Percentiles rank a stretch among this genome's conserved stretches.
These are phyloP conservation scores for Apophysomyces sp. DNA, from an alignment of 371 early-diverging fungal genomes.

Conservation along the genomic window DNA sequence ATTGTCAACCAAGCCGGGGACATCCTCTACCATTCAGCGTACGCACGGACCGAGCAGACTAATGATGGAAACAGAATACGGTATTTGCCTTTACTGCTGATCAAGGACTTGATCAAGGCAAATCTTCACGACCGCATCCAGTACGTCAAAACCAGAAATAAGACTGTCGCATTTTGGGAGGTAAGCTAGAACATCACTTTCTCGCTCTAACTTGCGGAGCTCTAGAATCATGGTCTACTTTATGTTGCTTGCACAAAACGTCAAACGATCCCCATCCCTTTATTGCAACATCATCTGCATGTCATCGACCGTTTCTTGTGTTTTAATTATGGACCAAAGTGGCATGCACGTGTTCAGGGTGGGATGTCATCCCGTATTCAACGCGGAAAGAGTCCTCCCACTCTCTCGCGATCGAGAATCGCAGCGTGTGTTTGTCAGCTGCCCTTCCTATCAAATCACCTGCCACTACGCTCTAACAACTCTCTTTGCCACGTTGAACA, in stretches of 20 bases:
- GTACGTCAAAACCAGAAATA: slow-evolving; percentile 30
- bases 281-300: slow-evolving; percentile 37
- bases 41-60: slow-evolving; percentile 1
- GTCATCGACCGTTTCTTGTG: slow-evolving; percentile 35
- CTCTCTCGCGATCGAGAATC: slow-evolving; percentile 14
- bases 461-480: slow-evolving; percentile 19
- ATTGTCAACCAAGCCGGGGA: slow-evolving; percentile 42
- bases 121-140: slow-evolving; percentile 39
- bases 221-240: slow-evolving; percentile 27
- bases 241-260: slow-evolving; percentile 35
- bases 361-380: slow-evolving; percentile 4
- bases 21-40: slow-evolving; percentile 34
- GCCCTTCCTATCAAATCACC: slow-evolving; percentile 18
- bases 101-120: slow-evolving; percentile 45
- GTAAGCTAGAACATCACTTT: slow-evolving; percentile 17
- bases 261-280: slow-evolving; percentile 17
- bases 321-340: slow-evolving; percentile 44
- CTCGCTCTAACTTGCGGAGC: no score
- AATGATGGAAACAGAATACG: slow-evolving; percentile 34
- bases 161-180: slow-evolving; percentile 43
- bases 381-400: slow-evolving; percentile 1
- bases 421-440: slow-evolving; percentile 22
- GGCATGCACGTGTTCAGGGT: slow-evolving; percentile 29
- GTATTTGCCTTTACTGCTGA: slow-evolving; percentile 41
- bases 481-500: slow-evolving; percentile 35